Evolutionary conservation across 768 basidiomycete genomes (phyloP).

Genomic region (Hemileccinum impolitum): DNA sequence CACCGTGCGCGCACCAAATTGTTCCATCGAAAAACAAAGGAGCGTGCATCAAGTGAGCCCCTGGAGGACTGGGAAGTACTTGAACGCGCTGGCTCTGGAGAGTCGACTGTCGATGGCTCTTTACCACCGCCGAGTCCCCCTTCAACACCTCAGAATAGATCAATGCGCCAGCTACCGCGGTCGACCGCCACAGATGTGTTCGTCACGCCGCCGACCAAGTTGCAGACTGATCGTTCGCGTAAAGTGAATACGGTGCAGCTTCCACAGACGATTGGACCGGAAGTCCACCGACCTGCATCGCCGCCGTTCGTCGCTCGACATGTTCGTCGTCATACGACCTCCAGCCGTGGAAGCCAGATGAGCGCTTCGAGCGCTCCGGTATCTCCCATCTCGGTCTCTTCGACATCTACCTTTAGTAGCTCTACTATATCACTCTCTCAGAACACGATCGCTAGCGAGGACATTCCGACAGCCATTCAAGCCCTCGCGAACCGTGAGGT

Average conservation of each 20-base stretch:
- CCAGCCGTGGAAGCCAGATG: constrained; percentile 29
- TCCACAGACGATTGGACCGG: constrained; percentile 13
- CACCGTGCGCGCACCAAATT: constrained; percentile 30
- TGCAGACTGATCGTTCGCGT: constrained; percentile 15
- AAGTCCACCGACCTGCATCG: constrained; percentile 27
- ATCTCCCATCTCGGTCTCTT: constrained; percentile 28
- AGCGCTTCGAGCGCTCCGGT: constrained; percentile 31
- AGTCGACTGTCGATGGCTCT: constrained; percentile 24
- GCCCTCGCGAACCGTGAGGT: constrained; percentile 18
- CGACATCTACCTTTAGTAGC: constrained; percentile 25
- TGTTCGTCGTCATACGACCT: constrained; percentile 33
- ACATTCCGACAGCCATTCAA: constrained; percentile 15
- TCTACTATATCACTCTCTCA: constrained; percentile 20
- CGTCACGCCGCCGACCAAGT: constrained; percentile 8
- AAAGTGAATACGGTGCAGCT: constrained; percentile 26
- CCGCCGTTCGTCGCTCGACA: constrained; percentile 33
- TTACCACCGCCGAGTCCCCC: constrained; percentile 20
- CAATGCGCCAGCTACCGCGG: constrained; percentile 15
- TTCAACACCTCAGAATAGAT: constrained; percentile 18
- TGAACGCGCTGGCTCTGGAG: constrained; percentile 27
- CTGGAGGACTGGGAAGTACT: constrained; percentile 34
- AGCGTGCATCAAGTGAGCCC: constrained; percentile 32
- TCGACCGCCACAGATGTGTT: constrained; percentile 13
- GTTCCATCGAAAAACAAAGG: constrained; percentile 34
- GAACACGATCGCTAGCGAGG: constrained; percentile 16